phyloP scores from a whole-genome alignment of 2,329 filamentous ascomycete species.

The Phialemonium atrogriseum region DNA sequence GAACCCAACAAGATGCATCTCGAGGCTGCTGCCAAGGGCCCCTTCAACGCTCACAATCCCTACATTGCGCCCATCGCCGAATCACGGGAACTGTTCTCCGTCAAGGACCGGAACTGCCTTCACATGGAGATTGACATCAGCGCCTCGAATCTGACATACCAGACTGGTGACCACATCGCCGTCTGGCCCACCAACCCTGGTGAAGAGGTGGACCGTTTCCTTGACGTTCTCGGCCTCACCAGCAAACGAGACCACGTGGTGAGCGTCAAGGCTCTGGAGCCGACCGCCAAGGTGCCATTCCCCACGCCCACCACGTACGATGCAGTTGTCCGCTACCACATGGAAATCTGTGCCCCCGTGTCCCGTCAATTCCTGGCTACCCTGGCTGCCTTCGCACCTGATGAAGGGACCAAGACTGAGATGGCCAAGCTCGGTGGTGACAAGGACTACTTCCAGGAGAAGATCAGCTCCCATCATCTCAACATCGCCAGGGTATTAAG shows the following conservation, averaged over 20 bases:
- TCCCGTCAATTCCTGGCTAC: slow-evolving; percentile 91
- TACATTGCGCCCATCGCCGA: slow-evolving; percentile 91
- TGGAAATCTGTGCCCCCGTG: slow-evolving; percentile 91
- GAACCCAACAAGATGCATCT: slow-evolving; percentile 96
- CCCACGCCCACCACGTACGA: slow-evolving; percentile 96
- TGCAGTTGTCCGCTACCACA: slow-evolving; percentile 85
- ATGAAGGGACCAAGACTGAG: slow-evolving; percentile 75
- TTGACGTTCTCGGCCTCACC: slow-evolving; percentile 66
- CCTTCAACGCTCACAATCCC: slow-evolving; percentile 93
- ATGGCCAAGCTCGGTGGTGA: slow-evolving; percentile 83
- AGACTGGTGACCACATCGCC: slow-evolving; percentile 95
- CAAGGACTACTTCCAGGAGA: slow-evolving; percentile 90
- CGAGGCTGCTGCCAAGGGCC: slow-evolving; percentile 72
- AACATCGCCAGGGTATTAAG: slow-evolving; percentile 85
- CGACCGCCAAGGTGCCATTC: slow-evolving; percentile 95
- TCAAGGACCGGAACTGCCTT: slow-evolving; percentile 87
- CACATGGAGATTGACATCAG: slow-evolving; percentile 93
- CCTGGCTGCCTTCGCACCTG: slow-evolving; percentile 81
- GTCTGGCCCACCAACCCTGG: slow-evolving; percentile 96
- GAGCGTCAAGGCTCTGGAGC: slow-evolving; percentile 82
- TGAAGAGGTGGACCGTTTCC: slow-evolving; percentile 82
- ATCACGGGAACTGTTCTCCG: slow-evolving; percentile 83
- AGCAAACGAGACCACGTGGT: slow-evolving; percentile 77
- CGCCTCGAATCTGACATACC: slow-evolving; percentile 83
- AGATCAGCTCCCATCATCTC: slow-evolving; percentile 71